These are phyloP conservation scores for Lachnellula subtilissima DNA, from an alignment of 2,329 filamentous ascomycete genomes.

Conservation along the genomic window DNA sequence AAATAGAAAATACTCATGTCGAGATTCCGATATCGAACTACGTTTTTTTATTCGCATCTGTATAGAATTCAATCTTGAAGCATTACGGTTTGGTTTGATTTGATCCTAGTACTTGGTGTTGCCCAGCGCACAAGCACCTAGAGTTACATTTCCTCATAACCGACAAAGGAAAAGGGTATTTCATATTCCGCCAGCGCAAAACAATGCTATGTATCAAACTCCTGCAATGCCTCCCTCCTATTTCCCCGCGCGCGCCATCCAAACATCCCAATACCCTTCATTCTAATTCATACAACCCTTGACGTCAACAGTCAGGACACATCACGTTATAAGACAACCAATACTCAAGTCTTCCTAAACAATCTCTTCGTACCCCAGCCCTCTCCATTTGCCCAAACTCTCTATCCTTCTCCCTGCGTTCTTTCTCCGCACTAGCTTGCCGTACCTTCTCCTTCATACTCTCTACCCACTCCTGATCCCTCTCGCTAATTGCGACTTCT, in stretches of 20 bases:
- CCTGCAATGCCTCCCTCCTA: background rate
- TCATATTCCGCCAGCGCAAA: background rate
- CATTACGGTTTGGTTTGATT: no score
- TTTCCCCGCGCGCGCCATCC: background rate
- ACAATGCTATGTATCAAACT: background rate
- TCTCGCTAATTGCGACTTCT: slow-evolving; percentile 62
- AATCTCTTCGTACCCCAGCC: slow-evolving; percentile 68
- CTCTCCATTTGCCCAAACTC: slow-evolving; percentile 61
- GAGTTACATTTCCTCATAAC: no score
- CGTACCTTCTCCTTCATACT: slow-evolving; percentile 77
- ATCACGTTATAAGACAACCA: background rate
- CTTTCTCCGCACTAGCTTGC: slow-evolving; percentile 58
- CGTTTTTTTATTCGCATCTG: no score
- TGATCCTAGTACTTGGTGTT: no score
- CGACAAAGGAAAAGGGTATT: background rate
- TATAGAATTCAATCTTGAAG: no score
- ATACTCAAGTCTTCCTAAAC: slow-evolving; percentile 37
- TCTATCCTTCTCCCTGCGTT: slow-evolving; percentile 27
- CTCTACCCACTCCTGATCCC: slow-evolving; percentile 76
- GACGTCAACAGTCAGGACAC: background rate
- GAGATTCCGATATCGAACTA: no score
- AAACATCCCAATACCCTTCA: background rate
- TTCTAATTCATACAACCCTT: background rate
- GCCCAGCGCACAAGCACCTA: no score
- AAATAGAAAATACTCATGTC: no score